Evolutionary conservation across 148 eudicot species (phyloP).

Genomic region (Vaccinium corymbosum): DNA sequence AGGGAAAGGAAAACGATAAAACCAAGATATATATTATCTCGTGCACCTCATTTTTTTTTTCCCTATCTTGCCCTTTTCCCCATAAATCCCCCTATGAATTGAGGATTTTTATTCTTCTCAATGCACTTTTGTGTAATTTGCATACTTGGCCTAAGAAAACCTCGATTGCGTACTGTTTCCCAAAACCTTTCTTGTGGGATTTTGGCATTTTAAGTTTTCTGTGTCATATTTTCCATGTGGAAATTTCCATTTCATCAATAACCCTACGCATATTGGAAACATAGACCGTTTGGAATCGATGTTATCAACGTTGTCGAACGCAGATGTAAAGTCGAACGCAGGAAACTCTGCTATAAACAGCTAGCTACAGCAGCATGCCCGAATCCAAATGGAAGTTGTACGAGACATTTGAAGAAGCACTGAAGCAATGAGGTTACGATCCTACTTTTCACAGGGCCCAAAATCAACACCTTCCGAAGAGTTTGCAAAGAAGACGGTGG

Average conservation of each 20-base stretch:
- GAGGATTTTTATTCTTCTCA: too few species aligned
- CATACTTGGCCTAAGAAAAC: too few species aligned
- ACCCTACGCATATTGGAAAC: slow-evolving; percentile 61
- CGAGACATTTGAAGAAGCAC: slow-evolving; percentile 55
- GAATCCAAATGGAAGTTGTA: slow-evolving; percentile 68
- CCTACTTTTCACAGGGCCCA: slow-evolving; percentile 52
- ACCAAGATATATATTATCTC: too few species aligned
- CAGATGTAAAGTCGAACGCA: slow-evolving; percentile 60
- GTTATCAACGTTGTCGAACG: slow-evolving; percentile 77
- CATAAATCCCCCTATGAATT: too few species aligned
- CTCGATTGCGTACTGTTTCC: not conserved
- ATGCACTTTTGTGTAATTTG: too few species aligned
- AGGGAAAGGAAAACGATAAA: too few species aligned
- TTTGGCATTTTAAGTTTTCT: not conserved
- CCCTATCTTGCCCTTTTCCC: too few species aligned
- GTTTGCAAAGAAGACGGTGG: slow-evolving; percentile 72
- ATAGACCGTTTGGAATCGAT: slow-evolving; percentile 67
- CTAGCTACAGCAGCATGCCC: slow-evolving; percentile 52
- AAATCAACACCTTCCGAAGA: slow-evolving; percentile 70
- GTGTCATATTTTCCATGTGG: not conserved
- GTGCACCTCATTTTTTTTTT: too few species aligned
- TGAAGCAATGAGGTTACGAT: slow-evolving; percentile 45
- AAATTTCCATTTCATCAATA: not conserved
- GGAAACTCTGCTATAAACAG: slow-evolving; percentile 53
- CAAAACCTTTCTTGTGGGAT: not conserved